Evolutionary conservation across 441 rosid genomes (phyloP).

Genomic region (Sinapis alba): DNA sequence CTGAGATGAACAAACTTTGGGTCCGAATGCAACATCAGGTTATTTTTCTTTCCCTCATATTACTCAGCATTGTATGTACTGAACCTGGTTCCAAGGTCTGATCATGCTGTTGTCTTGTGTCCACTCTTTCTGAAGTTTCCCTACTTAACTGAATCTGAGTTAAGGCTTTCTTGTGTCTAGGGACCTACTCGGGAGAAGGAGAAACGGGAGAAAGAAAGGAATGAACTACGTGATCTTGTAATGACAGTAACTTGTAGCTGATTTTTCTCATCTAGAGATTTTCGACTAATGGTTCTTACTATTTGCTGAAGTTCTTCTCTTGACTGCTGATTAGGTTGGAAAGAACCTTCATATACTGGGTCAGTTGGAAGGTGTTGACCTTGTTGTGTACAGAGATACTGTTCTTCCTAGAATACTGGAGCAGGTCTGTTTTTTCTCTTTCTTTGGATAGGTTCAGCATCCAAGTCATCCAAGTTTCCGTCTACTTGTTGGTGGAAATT

Average conservation of each 20-base stretch:
- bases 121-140: conserved; percentile 54
- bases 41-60: conserved; percentile 47
- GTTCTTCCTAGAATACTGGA: conserved; percentile 84
- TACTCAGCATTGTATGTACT: conserved; percentile 42
- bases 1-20: conserved; percentile 87
- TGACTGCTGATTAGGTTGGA: conserved; percentile 62
- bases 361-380: conserved; percentile 84
- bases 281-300: conserved; percentile 29
- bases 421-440: conserved; percentile 52
- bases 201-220: conserved; percentile 77
- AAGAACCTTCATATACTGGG: conserved; percentile 80
- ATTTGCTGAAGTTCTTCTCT: conserved; percentile 32
- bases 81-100: conserved; percentile 54
- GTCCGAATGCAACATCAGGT: conserved; percentile 93
- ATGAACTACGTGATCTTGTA: conserved; percentile 88
- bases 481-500: conserved; percentile 19
- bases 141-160: conserved; percentile 58
- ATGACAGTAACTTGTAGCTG: conserved; percentile 42
- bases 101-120: conserved; percentile 58
- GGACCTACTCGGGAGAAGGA: conserved; percentile 84
- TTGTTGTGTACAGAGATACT: conserved; percentile 67
- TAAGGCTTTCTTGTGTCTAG: conserved; percentile 74
- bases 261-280: conserved; percentile 39
- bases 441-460: conserved; percentile 32
- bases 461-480: conserved; percentile 25